These are phyloP conservation scores for Vinca minor DNA, from an alignment of 257 asterid genomes.

Conservation along the genomic window DNA sequence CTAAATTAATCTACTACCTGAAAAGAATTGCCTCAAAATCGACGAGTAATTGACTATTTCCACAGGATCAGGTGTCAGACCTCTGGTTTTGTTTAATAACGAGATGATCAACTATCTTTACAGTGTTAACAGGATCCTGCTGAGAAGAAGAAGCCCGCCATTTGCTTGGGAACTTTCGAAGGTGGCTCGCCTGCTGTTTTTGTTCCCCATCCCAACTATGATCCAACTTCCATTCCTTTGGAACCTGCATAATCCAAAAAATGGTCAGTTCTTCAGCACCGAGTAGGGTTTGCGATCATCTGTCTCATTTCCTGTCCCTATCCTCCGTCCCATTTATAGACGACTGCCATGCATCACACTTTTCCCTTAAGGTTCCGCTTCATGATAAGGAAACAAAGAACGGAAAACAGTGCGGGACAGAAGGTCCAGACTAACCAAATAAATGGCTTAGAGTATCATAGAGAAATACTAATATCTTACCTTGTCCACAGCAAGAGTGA, in stretches of 20 bases:
- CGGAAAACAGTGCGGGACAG: too few species aligned
- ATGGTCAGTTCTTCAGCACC: background rate
- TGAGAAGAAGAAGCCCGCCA: slow-evolving; percentile 61
- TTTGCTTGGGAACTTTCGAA: slow-evolving; percentile 70
- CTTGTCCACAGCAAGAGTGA: slow-evolving; percentile 97
- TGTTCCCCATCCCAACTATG: slow-evolving; percentile 76
- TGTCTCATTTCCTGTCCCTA: too few species aligned
- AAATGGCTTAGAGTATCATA: too few species aligned
- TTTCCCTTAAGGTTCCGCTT: too few species aligned
- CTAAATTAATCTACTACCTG: slow-evolving; percentile 6
- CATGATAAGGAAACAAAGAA: background rate
- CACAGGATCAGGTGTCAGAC: slow-evolving; percentile 24
- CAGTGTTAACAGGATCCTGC: slow-evolving; percentile 72
- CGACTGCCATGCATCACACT: too few species aligned
- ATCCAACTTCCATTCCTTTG: slow-evolving; percentile 91
- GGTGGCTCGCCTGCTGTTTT: slow-evolving; percentile 47
- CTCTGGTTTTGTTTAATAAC: slow-evolving; percentile 43
- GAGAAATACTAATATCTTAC: slow-evolving; percentile 22
- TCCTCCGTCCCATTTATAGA: too few species aligned
- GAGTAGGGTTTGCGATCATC: too few species aligned
- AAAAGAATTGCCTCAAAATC: slow-evolving; percentile 18
- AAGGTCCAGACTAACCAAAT: too few species aligned
- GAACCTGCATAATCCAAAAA: slow-evolving; percentile 48
- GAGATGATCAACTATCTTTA: slow-evolving; percentile 67
- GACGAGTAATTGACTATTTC: slow-evolving; percentile 47